Base-by-base conservation (phyloP, 768 basidiomycete species). In the Mrakia hoshinonis region DNA sequence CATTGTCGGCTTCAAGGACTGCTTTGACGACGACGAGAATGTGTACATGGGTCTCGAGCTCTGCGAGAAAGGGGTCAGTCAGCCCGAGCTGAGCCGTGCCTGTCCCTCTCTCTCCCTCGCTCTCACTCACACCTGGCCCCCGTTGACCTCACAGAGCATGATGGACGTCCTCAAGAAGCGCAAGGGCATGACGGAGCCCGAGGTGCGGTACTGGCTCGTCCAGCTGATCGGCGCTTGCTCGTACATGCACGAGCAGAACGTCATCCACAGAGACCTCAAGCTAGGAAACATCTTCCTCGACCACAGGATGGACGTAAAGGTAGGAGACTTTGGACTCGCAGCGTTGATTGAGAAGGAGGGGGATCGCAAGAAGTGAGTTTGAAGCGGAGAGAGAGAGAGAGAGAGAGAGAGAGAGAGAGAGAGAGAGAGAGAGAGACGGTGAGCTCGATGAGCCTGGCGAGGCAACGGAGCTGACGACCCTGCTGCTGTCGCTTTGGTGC, bases 21-120 rank as follows among this genome's bases (percentile, higher is more conserved):
- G 93, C 80, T 98, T 97, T 77, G 94, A 99, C 79, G 95, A 96
- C 76, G 84, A 87, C 13, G 87, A 91, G 67, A 93, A 97, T 78
- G 95, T 99, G 29, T 99, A 98, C 81, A 95, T 99, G 89, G 88
- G 89, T 13, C 86, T 99, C 64, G 95, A 96, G 77, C 84, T 97
- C 7, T 98, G 95, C 80, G 83, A 87, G 43, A 89, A 89, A 58
- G 95, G 95, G 51, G 83, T 84, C 48, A 71, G 82, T 78, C 52
- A 15, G 52, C 26, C 26, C 15, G 31, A 20, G 20, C 47, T 43
- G 31, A 22, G 24, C 39, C 34, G 18, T 13, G 29, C 38, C 63
- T 67, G 12, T 20, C n/a, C 31, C 10, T 49, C 29, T 9, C 26
- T 52, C 62, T 62, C 22, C 68, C 61, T 18, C 52, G 2, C 47